These are phyloP conservation scores for Psilocybe cyanescens DNA, from an alignment of 768 basidiomycete genomes.

Conservation along the genomic window DNA sequence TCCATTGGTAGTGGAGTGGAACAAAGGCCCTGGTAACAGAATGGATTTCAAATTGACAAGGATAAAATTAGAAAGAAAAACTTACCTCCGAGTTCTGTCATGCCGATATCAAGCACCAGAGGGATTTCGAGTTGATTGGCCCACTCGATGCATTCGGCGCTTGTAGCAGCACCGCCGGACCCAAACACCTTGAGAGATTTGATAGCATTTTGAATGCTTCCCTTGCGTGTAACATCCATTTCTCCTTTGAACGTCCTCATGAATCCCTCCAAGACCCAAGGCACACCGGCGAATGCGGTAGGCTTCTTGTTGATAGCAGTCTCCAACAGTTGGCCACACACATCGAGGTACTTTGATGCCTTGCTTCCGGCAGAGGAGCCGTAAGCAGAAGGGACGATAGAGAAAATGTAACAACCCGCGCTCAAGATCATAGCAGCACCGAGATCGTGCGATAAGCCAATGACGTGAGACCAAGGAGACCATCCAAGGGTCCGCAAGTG, in stretches of 20 bases:
- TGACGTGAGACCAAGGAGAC: constrained; percentile 37
- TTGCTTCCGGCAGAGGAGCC: constrained; percentile 8
- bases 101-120: constrained; percentile 36
- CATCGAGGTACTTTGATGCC: constrained; percentile 26
- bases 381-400: constrained; percentile 33
- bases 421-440: constrained; percentile 30
- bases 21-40: constrained; percentile 28
- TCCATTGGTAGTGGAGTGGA: constrained; percentile 28
- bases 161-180: constrained; percentile 33
- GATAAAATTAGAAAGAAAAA: neutral
- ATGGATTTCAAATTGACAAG: neutral
- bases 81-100: constrained; percentile 39
- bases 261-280: constrained; percentile 36
- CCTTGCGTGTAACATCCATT: constrained; percentile 21
- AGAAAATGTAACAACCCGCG: constrained; percentile 36
- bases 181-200: constrained; percentile 28
- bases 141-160: constrained; percentile 31
- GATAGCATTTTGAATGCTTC: constrained; percentile 22
- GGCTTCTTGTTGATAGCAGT: constrained; percentile 28
- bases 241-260: constrained; percentile 27
- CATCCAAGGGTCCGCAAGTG: constrained; percentile 34
- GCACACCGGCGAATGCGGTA: constrained; percentile 33
- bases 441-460: constrained; percentile 31
- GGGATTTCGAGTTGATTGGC: constrained; percentile 27
- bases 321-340: constrained; percentile 26